phyloP scores from a whole-genome alignment of 2,329 filamentous ascomycete species.

The Hyphodiscus sp. region DNA sequence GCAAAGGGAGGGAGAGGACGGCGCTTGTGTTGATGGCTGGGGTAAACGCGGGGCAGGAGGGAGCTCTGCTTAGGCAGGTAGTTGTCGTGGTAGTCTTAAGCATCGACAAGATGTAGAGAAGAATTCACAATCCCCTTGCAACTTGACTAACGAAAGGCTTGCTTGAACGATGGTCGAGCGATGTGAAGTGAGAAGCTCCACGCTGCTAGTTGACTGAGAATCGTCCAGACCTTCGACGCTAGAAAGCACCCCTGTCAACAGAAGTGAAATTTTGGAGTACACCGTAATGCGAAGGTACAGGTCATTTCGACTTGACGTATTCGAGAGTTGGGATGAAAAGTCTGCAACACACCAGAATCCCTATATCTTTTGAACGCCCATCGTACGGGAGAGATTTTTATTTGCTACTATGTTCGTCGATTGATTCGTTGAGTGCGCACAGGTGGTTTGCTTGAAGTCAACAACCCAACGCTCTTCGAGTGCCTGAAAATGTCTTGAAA shows the following conservation, averaged over 20 bases:
- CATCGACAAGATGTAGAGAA: not conserved
- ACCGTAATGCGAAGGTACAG: no score
- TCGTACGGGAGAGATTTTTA: not conserved
- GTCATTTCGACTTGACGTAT: no score
- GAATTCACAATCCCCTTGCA: not conserved
- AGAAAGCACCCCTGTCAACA: not conserved
- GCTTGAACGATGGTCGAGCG: not conserved
- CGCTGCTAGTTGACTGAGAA: not conserved
- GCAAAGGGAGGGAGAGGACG: not conserved
- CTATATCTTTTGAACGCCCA: no score
- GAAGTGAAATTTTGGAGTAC: no score
- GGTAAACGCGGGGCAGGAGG: not conserved
- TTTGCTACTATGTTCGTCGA: no score
- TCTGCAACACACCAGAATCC: not conserved
- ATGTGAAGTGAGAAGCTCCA: not conserved
- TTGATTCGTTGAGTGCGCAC: no score
- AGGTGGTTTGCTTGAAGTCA: not conserved
- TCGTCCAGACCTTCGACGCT: not conserved
- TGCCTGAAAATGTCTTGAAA: not conserved
- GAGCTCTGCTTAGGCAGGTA: not conserved
- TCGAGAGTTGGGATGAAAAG: not conserved
- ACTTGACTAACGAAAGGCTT: not conserved
- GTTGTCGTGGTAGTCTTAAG: not conserved
- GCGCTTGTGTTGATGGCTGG: not conserved
- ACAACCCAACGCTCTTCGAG: not conserved